A percentile compares a stretch with the other conserved stretches of the same genome.
Conservation (phyloP, 169 alveolate genomes). For the Plasmodium inui region DNA sequence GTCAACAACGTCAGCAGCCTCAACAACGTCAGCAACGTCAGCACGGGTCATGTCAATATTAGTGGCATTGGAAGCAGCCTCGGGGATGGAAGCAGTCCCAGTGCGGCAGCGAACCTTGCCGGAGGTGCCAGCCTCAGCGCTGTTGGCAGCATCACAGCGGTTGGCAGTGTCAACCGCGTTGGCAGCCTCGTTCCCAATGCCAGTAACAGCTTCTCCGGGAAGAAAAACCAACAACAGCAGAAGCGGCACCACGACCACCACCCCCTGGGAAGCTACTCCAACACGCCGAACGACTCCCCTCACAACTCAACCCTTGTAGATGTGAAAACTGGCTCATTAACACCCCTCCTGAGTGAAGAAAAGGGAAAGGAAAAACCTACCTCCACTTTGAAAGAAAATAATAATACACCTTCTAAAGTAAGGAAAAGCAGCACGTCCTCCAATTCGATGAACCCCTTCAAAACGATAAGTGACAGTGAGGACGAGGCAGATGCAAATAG, state of each 20-base stretch:
- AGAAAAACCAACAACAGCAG: neutral
- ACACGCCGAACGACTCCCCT: neutral
- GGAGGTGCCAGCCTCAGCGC: neutral
- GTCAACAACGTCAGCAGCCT: neutral
- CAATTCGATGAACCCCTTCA: constrained; percentile 1
- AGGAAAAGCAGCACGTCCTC: constrained; percentile 20
- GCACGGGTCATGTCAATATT: neutral
- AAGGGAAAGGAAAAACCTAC: constrained; percentile 3
- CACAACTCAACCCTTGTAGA: neutral
- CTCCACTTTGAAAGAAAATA: neutral
- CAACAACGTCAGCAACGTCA: neutral
- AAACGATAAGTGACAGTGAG: constrained; percentile 25
- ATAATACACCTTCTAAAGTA: neutral
- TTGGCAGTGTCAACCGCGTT: neutral
- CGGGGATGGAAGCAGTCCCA: neutral
- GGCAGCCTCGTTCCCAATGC: neutral
- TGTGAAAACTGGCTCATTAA: neutral
- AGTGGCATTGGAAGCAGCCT: neutral
- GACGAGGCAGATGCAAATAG: constrained; percentile 34
- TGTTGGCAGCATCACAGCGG: neutral
- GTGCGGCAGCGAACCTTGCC: neutral
- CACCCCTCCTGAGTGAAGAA: neutral
- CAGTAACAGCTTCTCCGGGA: neutral
- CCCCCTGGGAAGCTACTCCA: neutral
- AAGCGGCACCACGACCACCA: too few species aligned